These are phyloP conservation scores for Populus hybrid DNA, from an alignment of 441 rosid species.

Conservation along the genomic window DNA sequence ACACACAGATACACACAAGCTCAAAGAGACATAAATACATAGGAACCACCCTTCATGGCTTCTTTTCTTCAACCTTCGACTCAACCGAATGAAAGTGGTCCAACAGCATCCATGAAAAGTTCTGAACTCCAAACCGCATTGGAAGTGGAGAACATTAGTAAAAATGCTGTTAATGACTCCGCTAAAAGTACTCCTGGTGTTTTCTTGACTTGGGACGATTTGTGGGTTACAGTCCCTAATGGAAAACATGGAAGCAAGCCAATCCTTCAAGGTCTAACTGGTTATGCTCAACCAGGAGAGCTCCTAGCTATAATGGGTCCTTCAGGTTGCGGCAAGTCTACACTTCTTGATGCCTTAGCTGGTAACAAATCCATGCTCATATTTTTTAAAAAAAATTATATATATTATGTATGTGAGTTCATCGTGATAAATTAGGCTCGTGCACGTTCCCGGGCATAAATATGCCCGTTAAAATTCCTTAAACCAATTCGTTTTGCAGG, in stretches of 20 bases:
- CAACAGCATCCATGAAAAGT: not conserved
- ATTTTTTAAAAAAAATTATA: fast-evolving
- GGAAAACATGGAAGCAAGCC: constrained; percentile 11
- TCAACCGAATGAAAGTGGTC: not conserved
- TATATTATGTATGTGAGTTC: not conserved
- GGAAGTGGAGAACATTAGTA: not conserved
- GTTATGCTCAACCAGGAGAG: constrained; percentile 45
- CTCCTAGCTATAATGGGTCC: constrained; percentile 56
- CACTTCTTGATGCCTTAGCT: constrained; percentile 49
- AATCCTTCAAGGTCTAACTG: constrained; percentile 37
- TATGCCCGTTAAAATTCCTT: not conserved
- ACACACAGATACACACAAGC: not conserved
- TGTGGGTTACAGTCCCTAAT: constrained; percentile 33
- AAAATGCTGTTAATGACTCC: not conserved
- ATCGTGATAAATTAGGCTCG: not conserved
- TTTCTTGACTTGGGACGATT: constrained; percentile 46
- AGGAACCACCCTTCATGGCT: not conserved
- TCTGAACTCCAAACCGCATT: not conserved
- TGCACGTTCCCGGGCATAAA: not conserved
- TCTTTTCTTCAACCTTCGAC: not conserved
- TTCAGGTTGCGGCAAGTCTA: constrained; percentile 55
- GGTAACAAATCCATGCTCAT: constrained; percentile 20
- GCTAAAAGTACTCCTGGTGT: constrained; percentile 12
- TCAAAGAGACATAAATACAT: too few relatives aligned
- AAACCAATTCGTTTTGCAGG: constrained; percentile 28